Base-by-base conservation (phyloP, 2,329 filamentous ascomycete species). In the Volutella citrinella region DNA sequence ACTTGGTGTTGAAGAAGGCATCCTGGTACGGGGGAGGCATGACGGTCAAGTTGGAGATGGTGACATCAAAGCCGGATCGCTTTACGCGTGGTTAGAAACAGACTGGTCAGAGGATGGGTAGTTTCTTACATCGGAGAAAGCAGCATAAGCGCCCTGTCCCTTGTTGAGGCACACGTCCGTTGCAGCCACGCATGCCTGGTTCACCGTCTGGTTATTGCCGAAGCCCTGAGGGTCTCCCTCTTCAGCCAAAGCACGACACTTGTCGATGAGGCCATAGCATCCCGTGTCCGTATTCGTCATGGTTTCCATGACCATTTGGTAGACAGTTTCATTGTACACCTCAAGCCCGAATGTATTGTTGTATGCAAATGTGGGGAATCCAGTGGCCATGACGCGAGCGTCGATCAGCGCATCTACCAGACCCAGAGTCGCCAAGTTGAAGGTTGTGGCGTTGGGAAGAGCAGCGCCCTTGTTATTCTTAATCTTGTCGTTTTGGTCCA, bases 351-450 rank as follows among this genome's bases (percentile, higher is more conserved):
- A 88, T 0, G 79, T 78, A 50, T 84, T 84, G 53, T 79, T 77
- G 38, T 70, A 65, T 1, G 74, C 72, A 49, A 78, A 79, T 4
- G 59, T 51, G 0, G 75, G 67, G 39, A 72, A 79, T 39, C 61
- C 73, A 3, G 70, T 68, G 3, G 64, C 65, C 59, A 85, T 76
- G 3, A 78, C 65, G 6, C 77, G 52, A 32, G 72, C 65, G 49
- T 88, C 84, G 14, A 87, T 64, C 35, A 79, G 73, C 5, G 80
- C 82, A 53, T 87, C 84, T 30, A 83, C 65, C 35, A 87, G 79
- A 16, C 82, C 82, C 0, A 87, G 58, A 0, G 80, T 74, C 6
- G 65, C 65, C 5, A 87, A 63, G 3, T 70, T 55, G 3, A 76
- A 43, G 1, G 64, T 55, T 2, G 74, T 73, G 30, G 69, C 72